phyloP scores from a whole-genome alignment of 2,329 filamentous ascomycete genomes.

The Aspergillus sp. region DNA sequence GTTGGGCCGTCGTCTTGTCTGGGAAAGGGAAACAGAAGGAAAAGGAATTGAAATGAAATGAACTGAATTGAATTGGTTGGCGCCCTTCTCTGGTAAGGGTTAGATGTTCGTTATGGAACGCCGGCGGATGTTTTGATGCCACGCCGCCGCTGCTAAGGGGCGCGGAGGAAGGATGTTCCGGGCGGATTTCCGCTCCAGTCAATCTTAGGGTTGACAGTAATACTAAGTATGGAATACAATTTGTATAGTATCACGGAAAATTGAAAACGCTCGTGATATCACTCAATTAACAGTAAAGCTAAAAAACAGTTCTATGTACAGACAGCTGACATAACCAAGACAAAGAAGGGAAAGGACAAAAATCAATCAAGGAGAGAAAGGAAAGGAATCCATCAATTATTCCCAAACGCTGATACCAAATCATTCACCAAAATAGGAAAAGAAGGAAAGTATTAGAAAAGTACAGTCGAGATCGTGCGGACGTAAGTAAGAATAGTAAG shows the following conservation, averaged over 20 bases:
- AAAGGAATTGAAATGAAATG: background rate
- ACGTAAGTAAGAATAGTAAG: background rate
- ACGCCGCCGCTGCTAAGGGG: slow-evolving; percentile 23
- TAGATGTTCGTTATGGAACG: slow-evolving; percentile 2
- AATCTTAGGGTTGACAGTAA: background rate
- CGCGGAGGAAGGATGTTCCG: slow-evolving; percentile 26
- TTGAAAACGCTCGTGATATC: no score
- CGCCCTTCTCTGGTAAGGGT: background rate
- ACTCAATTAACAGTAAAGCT: no score
- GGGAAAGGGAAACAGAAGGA: background rate
- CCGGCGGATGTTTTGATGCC: slow-evolving; percentile 25
- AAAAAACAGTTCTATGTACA: background rate
- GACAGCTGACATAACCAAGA: background rate
- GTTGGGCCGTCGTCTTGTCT: slow-evolving; percentile 7
- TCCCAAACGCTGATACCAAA: background rate
- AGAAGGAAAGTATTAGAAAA: background rate
- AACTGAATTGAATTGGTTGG: slow-evolving; percentile 8
- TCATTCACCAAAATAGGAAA: background rate
- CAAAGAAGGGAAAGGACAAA: background rate
- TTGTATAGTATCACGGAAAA: background rate
- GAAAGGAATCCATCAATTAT: background rate
- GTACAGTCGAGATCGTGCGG: background rate
- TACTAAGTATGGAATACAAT: background rate
- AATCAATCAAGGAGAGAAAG: no score
- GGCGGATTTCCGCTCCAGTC: background rate